Conservation (phyloP, 805 yeast genomes). For the Starmera dryadoides region DNA sequence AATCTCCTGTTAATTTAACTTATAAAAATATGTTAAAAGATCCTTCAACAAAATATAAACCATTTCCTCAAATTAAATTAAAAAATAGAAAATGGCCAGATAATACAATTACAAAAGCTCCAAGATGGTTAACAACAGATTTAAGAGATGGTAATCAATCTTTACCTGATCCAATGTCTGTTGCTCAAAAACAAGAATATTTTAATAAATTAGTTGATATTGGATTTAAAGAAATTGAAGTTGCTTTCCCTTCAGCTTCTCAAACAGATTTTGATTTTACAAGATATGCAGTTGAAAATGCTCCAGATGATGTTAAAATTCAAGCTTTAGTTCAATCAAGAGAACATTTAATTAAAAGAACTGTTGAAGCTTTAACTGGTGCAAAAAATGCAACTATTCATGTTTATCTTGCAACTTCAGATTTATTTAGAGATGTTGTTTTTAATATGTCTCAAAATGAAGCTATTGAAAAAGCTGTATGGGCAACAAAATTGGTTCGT, state of each 20-base stretch:
- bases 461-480: constrained; percentile 61
- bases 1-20: constrained; percentile 24
- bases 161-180: constrained; percentile 76
- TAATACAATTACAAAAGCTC: constrained; percentile 58
- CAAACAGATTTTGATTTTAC: constrained; percentile 81
- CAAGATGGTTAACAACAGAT: constrained; percentile 77
- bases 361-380: constrained; percentile 66
- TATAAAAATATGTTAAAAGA: constrained; percentile 57
- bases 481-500: constrained; percentile 60
- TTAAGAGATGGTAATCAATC: constrained; percentile 79
- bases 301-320: constrained; percentile 67
- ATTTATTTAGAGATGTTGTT: constrained; percentile 67
- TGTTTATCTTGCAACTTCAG: constrained; percentile 71
- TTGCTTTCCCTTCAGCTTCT: constrained; percentile 74
- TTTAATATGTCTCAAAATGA: constrained; percentile 66
- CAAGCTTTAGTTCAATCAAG: constrained; percentile 76
- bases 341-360: constrained; percentile 65
- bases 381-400: constrained; percentile 69
- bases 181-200: constrained; percentile 66
- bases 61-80: constrained; percentile 47
- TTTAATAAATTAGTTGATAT: constrained; percentile 65
- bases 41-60: constrained; percentile 55
- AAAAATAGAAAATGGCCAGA: constrained; percentile 69
- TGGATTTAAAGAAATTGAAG: constrained; percentile 79
- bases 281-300: constrained; percentile 68